Evolutionary conservation across 2,329 filamentous ascomycete genomes (phyloP).

Genomic region (Ophiosphaerella korrae): DNA sequence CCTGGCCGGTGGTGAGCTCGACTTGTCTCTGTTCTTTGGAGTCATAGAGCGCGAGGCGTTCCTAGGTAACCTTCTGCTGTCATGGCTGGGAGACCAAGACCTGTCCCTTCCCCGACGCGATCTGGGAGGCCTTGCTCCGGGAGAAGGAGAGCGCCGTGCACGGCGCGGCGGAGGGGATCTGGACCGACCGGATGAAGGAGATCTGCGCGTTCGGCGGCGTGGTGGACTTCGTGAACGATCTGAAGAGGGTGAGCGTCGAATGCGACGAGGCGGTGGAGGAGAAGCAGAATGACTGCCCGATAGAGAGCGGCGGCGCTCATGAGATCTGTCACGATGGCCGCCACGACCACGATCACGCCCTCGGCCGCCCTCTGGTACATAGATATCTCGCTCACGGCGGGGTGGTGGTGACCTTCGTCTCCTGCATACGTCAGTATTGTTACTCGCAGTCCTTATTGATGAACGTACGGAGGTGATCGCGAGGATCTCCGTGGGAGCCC

Average conservation of each 20-base stretch:
- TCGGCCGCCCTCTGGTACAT: constrained; percentile 57
- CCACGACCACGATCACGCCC: constrained; percentile 41
- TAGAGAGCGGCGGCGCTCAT: constrained; percentile 41
- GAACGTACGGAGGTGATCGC: constrained; percentile 53
- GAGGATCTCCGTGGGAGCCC: constrained; percentile 54
- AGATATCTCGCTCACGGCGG: constrained; percentile 61
- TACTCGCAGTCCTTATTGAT: not conserved
- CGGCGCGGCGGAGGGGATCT: constrained; percentile 33
- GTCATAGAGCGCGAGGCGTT: constrained; percentile 56
- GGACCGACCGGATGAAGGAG: constrained; percentile 45
- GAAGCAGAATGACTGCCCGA: constrained; percentile 36
- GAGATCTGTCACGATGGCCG: constrained; percentile 43
- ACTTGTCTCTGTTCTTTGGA: constrained; percentile 54
- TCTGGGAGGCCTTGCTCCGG: constrained; percentile 22
- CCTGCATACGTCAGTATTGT: constrained; percentile 39
- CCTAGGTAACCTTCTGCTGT: constrained; percentile 33
- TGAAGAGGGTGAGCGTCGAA: constrained; percentile 33
- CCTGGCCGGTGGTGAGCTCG: constrained; percentile 62
- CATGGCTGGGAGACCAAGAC: constrained; percentile 40
- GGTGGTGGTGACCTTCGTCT: constrained; percentile 54
- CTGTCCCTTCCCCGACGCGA: constrained; percentile 27
- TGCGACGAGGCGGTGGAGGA: constrained; percentile 29
- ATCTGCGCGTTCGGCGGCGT: constrained; percentile 33
- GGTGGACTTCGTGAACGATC: constrained; percentile 49
- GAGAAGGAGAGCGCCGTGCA: constrained; percentile 19